phyloP scores from a whole-genome alignment of 331 rosid genomes.

The Malus hybrid region DNA sequence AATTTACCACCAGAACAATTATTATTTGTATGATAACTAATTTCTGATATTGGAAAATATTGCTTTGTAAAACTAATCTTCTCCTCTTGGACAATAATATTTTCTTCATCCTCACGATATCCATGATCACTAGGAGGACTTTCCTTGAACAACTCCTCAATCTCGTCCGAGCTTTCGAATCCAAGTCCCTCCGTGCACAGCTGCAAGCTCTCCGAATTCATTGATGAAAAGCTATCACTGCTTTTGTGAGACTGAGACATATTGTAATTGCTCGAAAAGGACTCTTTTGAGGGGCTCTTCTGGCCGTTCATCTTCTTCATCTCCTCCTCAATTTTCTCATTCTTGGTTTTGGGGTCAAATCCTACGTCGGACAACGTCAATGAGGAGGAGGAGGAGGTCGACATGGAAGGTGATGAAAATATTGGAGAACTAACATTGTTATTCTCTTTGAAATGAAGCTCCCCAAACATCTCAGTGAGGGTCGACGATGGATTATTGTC shows the following conservation, averaged over 20 bases:
- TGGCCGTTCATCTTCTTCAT: not conserved
- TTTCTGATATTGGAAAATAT: not conserved
- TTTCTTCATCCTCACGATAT: slow-evolving; percentile 10
- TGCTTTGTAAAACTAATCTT: slow-evolving; percentile 9
- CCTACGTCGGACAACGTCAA: not conserved
- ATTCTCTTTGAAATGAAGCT: slow-evolving; percentile 77
- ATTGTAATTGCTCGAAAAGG: slow-evolving; percentile 14
- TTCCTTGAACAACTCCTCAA: slow-evolving; percentile 41
- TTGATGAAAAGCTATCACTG: slow-evolving; percentile 52
- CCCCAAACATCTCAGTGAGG: slow-evolving; percentile 77
- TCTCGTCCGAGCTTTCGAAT: slow-evolving; percentile 75
- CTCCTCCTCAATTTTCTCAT: slow-evolving; percentile 6
- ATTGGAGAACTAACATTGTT: not conserved
- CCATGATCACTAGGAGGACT: not conserved
- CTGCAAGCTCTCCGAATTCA: slow-evolving; percentile 61
- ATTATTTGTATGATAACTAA: not conserved
- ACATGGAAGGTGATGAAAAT: not conserved
- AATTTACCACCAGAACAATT: slow-evolving; percentile 21
- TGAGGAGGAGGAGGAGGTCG: not conserved
- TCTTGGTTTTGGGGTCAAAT: not conserved
- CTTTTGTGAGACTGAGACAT: slow-evolving; percentile 26
- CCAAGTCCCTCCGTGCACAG: slow-evolving; percentile 96
- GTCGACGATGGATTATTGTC: slow-evolving; percentile 20
- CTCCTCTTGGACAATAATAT: slow-evolving; percentile 15
- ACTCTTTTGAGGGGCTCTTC: slow-evolving; percentile 13